Conservation (phyloP, 2,329 filamentous ascomycete genomes). For the Thielaviopsis ethacetica region DNA sequence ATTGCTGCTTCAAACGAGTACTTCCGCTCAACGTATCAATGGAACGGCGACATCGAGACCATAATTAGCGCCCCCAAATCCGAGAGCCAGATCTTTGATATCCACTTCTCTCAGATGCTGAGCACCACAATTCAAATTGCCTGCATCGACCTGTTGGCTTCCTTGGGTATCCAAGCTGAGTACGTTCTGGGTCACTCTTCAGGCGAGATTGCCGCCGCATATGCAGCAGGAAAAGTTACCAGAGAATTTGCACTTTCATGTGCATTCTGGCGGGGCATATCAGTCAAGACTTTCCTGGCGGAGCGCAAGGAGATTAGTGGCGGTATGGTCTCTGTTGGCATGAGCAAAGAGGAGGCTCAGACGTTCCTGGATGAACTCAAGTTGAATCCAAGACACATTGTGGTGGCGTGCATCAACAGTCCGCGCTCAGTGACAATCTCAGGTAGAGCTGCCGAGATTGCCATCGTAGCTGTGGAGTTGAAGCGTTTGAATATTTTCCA, state of each 20-base stretch:
- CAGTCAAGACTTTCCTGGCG: conserved; percentile 18
- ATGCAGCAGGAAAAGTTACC: conserved; percentile 22
- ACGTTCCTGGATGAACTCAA: conserved; percentile 16
- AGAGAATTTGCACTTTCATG: conserved; percentile 24
- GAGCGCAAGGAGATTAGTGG: conserved; percentile 19
- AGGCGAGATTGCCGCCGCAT: conserved; percentile 30
- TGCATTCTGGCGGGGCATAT: conserved; percentile 25
- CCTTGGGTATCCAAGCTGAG: conserved; percentile 19
- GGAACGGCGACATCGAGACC: neutral
- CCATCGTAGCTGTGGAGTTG: conserved; percentile 19
- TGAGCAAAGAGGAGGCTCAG: conserved; percentile 18
- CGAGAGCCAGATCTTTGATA: neutral
- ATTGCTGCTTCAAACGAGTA: conserved; percentile 21
- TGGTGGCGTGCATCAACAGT: conserved; percentile 30
- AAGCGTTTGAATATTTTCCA: conserved; percentile 19
- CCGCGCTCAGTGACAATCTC: conserved; percentile 28
- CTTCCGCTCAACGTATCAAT: conserved; percentile 14
- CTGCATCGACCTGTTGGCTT: conserved; percentile 23
- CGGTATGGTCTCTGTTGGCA: conserved; percentile 26
- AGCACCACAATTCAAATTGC: conserved; percentile 28
- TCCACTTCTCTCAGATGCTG: conserved; percentile 25
- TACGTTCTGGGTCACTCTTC: conserved; percentile 29
- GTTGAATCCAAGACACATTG: conserved; percentile 14
- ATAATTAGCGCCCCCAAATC: neutral
- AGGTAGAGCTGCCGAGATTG: conserved; percentile 20